These are phyloP conservation scores for Tetrahymena elliotti DNA, from an alignment of 73 alveolate genomes.

Conservation along the genomic window DNA sequence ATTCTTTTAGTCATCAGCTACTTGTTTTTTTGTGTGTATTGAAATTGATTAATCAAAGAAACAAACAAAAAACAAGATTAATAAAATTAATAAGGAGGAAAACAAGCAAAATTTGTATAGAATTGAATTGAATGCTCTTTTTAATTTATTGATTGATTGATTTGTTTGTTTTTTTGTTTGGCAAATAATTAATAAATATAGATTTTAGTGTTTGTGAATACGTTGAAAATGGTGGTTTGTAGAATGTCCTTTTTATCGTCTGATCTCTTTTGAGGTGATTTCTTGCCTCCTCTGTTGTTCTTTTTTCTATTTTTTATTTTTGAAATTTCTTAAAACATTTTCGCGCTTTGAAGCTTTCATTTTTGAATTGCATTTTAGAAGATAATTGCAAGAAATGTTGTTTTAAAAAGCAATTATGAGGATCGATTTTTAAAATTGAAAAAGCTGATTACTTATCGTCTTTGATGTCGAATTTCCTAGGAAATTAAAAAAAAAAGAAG, in stretches of 20 bases:
- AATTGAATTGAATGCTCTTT: no score
- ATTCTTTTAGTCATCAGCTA: no score
- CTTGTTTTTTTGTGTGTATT: no score
- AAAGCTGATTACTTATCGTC: not conserved
- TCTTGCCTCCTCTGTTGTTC: slow-evolving; percentile 1
- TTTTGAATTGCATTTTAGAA: not conserved
- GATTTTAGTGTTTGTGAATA: not conserved
- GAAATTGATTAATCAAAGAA: not conserved
- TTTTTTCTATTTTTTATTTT: not conserved
- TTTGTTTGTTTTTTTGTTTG: no score
- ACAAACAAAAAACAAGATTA: not conserved
- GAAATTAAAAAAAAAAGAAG: not conserved
- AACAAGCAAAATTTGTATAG: not conserved
- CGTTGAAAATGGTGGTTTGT: not conserved
- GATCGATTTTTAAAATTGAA: not conserved
- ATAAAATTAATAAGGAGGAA: not conserved
- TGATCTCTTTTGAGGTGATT: not conserved
- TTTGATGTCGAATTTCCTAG: not conserved
- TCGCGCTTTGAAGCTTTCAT: not conserved
- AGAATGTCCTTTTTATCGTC: not conserved
- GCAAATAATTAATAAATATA: not conserved
- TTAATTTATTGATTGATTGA: not conserved
- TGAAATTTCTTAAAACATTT: not conserved
- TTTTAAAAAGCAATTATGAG: not conserved
- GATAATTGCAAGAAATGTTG: not conserved